Evolutionary conservation across 495 filamentous ascomycete species (phyloP).

Genomic region (Lophiotrema nucula): DNA sequence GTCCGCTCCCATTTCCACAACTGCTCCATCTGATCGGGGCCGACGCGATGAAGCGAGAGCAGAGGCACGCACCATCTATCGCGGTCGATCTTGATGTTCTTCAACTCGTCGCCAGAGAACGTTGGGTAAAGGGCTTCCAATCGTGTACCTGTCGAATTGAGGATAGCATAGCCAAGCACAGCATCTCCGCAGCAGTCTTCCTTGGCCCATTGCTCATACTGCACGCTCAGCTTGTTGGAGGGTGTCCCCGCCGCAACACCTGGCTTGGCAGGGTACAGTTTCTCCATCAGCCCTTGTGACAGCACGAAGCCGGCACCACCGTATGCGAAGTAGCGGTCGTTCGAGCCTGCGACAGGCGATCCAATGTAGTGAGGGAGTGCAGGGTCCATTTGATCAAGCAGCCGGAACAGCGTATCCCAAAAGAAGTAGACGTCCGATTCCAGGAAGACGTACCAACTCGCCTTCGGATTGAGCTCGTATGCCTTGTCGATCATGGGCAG

Average conservation of each 20-base stretch:
- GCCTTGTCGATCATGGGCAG: slow-evolving; percentile 35
- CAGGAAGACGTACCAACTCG: slow-evolving; percentile 33
- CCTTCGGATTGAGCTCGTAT: slow-evolving; percentile 17
- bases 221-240: slow-evolving; percentile 4
- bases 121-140: slow-evolving; percentile 28
- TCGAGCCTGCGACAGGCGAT: slow-evolving; percentile 8
- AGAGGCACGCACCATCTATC: slow-evolving; percentile 28
- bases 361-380: slow-evolving; percentile 25
- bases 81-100: slow-evolving; percentile 11
- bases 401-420: slow-evolving; percentile 34
- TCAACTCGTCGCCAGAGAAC: slow-evolving; percentile 22
- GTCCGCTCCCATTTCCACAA: slow-evolving; percentile 33
- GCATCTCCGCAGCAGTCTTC: slow-evolving; percentile 26
- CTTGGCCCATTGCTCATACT: slow-evolving; percentile 24
- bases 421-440: slow-evolving; percentile 29
- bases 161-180: slow-evolving; percentile 27
- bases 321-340: slow-evolving; percentile 23
- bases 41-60: slow-evolving; percentile 17
- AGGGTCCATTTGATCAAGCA: slow-evolving; percentile 23
- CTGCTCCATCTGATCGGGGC: slow-evolving; percentile 10
- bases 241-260: background rate
- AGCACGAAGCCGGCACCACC: slow-evolving; percentile 31
- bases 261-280: slow-evolving; percentile 6
- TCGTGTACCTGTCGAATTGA: slow-evolving; percentile 16
- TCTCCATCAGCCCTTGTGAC: slow-evolving; percentile 29